phyloP scores from a whole-genome alignment of 768 basidiomycete species.

The Leccinum disarticulatum region DNA sequence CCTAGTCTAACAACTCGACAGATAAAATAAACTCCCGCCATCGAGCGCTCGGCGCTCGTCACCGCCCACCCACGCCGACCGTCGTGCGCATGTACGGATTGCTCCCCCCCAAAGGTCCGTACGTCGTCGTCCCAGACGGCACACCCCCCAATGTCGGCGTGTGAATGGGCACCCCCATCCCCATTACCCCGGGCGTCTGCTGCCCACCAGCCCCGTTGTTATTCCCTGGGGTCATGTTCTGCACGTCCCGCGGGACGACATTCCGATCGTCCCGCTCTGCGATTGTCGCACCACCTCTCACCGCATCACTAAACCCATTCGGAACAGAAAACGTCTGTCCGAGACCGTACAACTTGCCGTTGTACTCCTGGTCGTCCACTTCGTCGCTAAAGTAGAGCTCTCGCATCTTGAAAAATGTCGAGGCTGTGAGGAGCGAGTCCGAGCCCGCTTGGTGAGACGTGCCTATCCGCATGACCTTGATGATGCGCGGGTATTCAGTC shows the following conservation, averaged over 20 bases:
- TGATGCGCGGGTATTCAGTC: background rate
- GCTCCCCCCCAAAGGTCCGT: slow-evolving; percentile 57
- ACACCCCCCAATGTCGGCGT: slow-evolving; percentile 41
- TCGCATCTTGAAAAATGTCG: slow-evolving; percentile 95
- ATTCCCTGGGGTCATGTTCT: slow-evolving; percentile 54
- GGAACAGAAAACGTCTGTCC: slow-evolving; percentile 72
- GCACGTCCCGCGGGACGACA: slow-evolving; percentile 44
- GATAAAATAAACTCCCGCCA: slow-evolving; percentile 20
- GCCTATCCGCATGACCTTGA: slow-evolving; percentile 83
- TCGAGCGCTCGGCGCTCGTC: slow-evolving; percentile 13
- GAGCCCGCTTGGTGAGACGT: slow-evolving; percentile 95
- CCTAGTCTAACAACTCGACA: slow-evolving; percentile 13
- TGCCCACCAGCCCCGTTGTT: slow-evolving; percentile 33
- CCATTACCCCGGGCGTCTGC: slow-evolving; percentile 45
- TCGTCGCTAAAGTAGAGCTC: slow-evolving; percentile 87
- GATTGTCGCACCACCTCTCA: slow-evolving; percentile 74
- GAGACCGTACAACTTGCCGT: slow-evolving; percentile 80
- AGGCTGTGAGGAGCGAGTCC: slow-evolving; percentile 91
- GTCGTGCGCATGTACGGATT: slow-evolving; percentile 67
- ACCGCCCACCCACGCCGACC: slow-evolving; percentile 53
- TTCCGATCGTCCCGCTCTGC: slow-evolving; percentile 75
- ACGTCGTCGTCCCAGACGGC: slow-evolving; percentile 48
- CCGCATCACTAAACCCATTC: slow-evolving; percentile 66
- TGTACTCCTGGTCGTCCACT: slow-evolving; percentile 82
- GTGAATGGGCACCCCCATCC: slow-evolving; percentile 44